Evolutionary conservation across 768 basidiomycete species (phyloP).

Genomic region (Sporobolomyces roseus): DNA sequence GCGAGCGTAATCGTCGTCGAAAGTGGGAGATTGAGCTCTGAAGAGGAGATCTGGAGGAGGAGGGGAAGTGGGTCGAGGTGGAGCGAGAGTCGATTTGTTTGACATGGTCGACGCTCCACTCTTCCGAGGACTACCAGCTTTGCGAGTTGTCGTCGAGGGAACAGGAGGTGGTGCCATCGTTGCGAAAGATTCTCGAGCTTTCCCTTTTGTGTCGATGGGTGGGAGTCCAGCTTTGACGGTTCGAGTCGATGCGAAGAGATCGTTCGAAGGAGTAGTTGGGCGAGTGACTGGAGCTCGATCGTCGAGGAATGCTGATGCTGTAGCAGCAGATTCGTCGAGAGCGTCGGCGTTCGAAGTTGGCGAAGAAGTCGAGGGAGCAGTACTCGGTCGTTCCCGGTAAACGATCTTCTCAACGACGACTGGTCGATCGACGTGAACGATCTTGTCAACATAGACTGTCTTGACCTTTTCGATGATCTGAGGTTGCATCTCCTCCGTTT

Average conservation of each 20-base stretch:
- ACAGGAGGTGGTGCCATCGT: constrained; percentile 32
- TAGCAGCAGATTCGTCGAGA: constrained; percentile 25
- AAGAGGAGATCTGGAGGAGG: constrained; percentile 88
- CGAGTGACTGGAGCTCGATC: constrained; percentile 2
- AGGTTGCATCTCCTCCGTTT: constrained; percentile 25
- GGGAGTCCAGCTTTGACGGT: constrained; percentile 2
- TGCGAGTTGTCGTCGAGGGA: constrained; percentile 1
- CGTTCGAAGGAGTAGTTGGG: constrained; percentile 6
- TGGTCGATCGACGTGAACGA: constrained; percentile 46
- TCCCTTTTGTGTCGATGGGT: constrained; percentile 15
- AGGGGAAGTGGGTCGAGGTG: constrained; percentile 75
- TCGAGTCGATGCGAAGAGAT: not conserved
- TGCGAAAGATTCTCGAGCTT: not conserved
- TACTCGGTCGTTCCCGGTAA: constrained; percentile 47
- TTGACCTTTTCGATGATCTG: constrained; percentile 24
- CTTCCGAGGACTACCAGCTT: constrained; percentile 23
- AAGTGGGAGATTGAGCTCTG: constrained; percentile 58
- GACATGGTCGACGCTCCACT: constrained; percentile 5
- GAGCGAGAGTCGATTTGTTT: constrained; percentile 47
- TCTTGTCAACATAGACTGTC: constrained; percentile 39
- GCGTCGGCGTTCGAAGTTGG: constrained; percentile 8
- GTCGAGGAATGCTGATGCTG: constrained; percentile 27
- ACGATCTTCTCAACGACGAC: constrained; percentile 48
- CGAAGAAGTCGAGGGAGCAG: constrained; percentile 9
- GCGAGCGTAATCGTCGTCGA: constrained; percentile 41